Conservation (phyloP, 129 eudicot genomes). For the Artemisia argyi region DNA sequence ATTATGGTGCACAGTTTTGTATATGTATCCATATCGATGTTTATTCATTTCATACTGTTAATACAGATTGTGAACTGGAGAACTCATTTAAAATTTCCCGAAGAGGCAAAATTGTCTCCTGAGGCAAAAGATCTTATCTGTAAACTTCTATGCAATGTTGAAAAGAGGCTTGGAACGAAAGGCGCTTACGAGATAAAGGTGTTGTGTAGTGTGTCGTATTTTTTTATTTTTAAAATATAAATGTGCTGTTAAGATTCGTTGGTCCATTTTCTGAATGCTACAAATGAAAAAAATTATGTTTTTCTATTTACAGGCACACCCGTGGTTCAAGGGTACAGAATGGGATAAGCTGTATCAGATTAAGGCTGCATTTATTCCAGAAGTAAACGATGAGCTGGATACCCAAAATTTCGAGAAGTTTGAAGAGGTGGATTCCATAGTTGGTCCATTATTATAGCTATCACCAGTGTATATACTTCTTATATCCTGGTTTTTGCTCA, state of each 20-base stretch:
- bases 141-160: slow-evolving; percentile 94
- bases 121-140: slow-evolving; percentile 97
- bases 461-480: background rate
- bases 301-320: slow-evolving; percentile 70
- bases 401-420: slow-evolving; percentile 97
- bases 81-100: slow-evolving; percentile 93
- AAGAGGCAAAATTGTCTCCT: slow-evolving; percentile 85
- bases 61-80: slow-evolving; percentile 97
- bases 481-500: background rate
- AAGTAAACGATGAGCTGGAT: slow-evolving; percentile 94
- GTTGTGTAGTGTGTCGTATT: background rate
- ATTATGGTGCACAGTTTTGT: background rate
- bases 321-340: slow-evolving; percentile 82
- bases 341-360: slow-evolving; percentile 84
- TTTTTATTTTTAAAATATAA: no score
- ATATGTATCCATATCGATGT: background rate
- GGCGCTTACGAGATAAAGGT: slow-evolving; percentile 99
- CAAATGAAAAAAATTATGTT: slow-evolving; percentile 6
- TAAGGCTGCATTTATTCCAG: slow-evolving; percentile 94
- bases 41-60: slow-evolving; percentile 16
- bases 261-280: background rate
- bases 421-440: slow-evolving; percentile 60
- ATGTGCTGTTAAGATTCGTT: no score
- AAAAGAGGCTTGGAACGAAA: slow-evolving; percentile 91
- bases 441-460: background rate